Evolutionary conservation across 257 asterid genomes (phyloP).

Genomic region (Vinca minor): DNA sequence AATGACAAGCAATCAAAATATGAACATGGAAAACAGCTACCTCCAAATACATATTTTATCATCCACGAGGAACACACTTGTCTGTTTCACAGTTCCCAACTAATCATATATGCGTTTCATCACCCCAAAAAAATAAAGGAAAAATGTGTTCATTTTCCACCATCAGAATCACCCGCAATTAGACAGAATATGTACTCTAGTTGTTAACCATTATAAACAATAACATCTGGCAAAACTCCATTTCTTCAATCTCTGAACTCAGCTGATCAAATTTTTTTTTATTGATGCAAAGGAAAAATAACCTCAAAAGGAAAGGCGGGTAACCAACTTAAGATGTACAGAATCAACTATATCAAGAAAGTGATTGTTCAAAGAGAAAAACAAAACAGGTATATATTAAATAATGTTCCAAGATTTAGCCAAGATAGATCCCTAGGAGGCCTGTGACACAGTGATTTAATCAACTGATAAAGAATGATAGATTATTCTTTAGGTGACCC

Average conservation of each 20-base stretch:
- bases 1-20: background rate
- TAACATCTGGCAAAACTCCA: background rate
- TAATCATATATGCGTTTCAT: background rate
- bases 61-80: background rate
- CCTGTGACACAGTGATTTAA: background rate
- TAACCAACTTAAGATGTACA: conserved; percentile 2
- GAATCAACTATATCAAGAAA: background rate
- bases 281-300: background rate
- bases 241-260: background rate
- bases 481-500: background rate
- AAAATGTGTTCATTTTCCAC: background rate
- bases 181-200: background rate
- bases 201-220: background rate
- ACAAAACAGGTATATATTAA: background rate
- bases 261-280: background rate
- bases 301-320: background rate
- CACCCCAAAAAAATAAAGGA: too few species aligned
- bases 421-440: background rate
- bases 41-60: background rate
- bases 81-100: background rate
- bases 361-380: background rate
- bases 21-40: background rate
- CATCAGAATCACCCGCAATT: background rate
- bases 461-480: background rate
- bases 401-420: background rate